These are phyloP conservation scores for Phytophthora cryptogea DNA, from an alignment of 352 stramenopile species.

Conservation along the genomic window DNA sequence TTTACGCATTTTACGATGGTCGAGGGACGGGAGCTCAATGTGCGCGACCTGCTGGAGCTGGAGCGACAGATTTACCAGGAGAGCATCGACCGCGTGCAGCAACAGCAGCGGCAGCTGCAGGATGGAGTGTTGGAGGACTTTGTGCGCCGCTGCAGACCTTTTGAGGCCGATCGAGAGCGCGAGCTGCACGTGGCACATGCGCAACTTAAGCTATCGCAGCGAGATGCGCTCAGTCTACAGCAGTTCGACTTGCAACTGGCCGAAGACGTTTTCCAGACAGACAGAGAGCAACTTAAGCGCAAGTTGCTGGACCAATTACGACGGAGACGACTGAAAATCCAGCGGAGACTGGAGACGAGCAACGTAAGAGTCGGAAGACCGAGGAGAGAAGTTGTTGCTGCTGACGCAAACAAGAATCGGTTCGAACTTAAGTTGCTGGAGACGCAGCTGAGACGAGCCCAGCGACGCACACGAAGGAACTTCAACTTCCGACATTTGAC, in stretches of 20 bases:
- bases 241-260: conserved; percentile 79
- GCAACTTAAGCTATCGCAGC: conserved; percentile 56
- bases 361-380: conserved; percentile 13
- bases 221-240: conserved; percentile 65
- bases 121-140: conserved; percentile 63
- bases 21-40: conserved; percentile 40
- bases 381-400: background rate
- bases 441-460: conserved; percentile 33
- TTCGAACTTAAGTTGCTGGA: conserved; percentile 21
- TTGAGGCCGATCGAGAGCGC: conserved; percentile 54
- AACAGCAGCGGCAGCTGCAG: conserved; percentile 54
- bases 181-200: conserved; percentile 53
- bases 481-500: conserved; percentile 72
- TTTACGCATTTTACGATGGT: no score
- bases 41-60: conserved; percentile 77
- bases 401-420: background rate
- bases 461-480: conserved; percentile 28
- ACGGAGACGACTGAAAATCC: conserved; percentile 27
- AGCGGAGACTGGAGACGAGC: conserved; percentile 20
- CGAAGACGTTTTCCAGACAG: conserved; percentile 49
- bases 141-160: conserved; percentile 58
- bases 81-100: conserved; percentile 67
- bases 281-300: conserved; percentile 29
- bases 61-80: conserved; percentile 86
- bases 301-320: conserved; percentile 27